Base-by-base conservation (phyloP, 352 stramenopile species). In the Phytophthora capsici region DNA sequence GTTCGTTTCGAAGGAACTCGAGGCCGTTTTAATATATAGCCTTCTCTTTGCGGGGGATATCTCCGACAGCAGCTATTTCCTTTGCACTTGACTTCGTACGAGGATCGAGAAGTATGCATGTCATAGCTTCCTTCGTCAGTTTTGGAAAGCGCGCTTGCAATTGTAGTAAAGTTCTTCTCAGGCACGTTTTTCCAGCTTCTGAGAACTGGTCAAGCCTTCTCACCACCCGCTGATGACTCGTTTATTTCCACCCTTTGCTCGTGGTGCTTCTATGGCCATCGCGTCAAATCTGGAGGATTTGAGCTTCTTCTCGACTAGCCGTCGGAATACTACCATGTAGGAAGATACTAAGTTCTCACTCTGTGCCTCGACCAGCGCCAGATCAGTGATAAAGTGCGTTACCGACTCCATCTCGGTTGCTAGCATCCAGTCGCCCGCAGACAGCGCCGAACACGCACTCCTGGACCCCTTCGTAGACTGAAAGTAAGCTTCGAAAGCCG, bases 31-130 rank as follows among this genome's bases (percentile, higher is more conserved):
- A 41, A 49, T 22, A 49, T 5, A 48, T 17, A 47, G 9, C 7
- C 14, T 40, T 48, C 16, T 40, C 32, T 17, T 25, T 59, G 7
- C 32, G 54, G 12, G 45, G 19, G 12, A 34, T 56, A 12, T 50
- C 6, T 14, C 44, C 56, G 1, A 44, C 26, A 13, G 32, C 32
- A 14, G 44, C 43, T 50, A 63, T 57, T 44, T 32, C n/a, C n/a
- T 49, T 45, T 1, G 34, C 45, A 12, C 22, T 63, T 1, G 22
- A 43, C 6, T 63, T 63, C n/a, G 56, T 55, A 4, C 34, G 44
- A 25, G 56, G 56, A 16, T 56, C 36, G 4, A 63, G 45, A n/a
- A n/a, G n/a, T n/a, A n/a, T n/a, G n/a, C n/a, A n/a, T n/a, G n/a
- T n/a, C n/a, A n/a, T n/a, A n/a, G n/a, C n/a, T n/a, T n/a, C n/a